Conservation (phyloP, 345 rosid genomes). For the Linum lewisii region DNA sequence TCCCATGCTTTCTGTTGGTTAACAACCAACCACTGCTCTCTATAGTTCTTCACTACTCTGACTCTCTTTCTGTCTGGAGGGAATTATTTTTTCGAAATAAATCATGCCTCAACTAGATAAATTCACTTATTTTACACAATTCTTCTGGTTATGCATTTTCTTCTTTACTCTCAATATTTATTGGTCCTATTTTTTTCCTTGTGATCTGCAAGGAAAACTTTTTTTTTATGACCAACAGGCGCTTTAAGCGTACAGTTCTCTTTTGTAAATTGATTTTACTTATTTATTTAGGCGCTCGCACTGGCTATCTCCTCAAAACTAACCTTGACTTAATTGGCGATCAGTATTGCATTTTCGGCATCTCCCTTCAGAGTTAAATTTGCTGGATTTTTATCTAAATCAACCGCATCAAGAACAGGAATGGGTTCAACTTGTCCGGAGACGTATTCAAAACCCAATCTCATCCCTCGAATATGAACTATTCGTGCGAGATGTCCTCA, state of each 20-base stretch:
- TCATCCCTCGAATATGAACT: not conserved
- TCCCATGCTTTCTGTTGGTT: not conserved
- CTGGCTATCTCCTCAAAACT: no score
- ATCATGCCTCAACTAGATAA: not conserved
- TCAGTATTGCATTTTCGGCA: no score
- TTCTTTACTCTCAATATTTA: no score
- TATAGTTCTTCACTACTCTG: not conserved
- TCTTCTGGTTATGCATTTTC: not conserved
- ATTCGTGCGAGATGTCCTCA: not conserved
- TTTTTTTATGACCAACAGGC: no score
- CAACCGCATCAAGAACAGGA: not conserved
- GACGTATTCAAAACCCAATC: not conserved
- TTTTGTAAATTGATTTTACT: no score
- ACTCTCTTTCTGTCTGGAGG: not conserved
- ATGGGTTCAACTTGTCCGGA: not conserved
- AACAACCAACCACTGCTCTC: not conserved
- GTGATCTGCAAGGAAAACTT: no score
- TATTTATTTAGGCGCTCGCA: no score
- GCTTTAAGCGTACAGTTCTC: no score
- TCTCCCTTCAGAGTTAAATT: no score
- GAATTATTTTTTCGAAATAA: not conserved
- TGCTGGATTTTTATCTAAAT: not conserved
- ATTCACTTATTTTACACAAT: not conserved
- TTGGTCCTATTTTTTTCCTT: no score
- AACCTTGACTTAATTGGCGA: no score